phyloP scores from a whole-genome alignment of 2,329 filamentous ascomycete species.

The Pseudocercospora pini-densiflorae region DNA sequence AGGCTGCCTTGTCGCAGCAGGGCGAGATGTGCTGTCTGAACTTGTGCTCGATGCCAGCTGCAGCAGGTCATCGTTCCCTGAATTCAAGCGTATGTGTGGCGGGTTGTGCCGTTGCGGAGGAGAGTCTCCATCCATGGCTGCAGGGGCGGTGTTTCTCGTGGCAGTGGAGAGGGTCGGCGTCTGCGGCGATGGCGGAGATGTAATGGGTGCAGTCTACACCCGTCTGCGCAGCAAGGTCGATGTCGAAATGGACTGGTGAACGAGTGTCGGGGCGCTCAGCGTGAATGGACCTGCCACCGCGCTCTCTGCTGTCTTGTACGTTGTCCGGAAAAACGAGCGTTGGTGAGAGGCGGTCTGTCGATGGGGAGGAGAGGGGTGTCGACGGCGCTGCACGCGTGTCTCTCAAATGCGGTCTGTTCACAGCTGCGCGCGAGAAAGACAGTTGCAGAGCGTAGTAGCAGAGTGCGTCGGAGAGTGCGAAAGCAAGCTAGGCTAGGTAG shows the following conservation, averaged over 20 bases:
- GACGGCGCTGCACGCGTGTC: too few species aligned
- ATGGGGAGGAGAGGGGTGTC: background rate
- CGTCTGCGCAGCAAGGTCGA: background rate
- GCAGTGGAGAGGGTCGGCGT: background rate
- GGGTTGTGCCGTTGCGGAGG: constrained; percentile 36
- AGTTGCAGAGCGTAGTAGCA: background rate
- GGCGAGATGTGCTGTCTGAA: constrained; percentile 34
- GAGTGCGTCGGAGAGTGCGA: background rate
- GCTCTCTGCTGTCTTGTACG: background rate
- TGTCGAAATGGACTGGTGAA: background rate
- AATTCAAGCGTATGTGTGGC: constrained; percentile 69
- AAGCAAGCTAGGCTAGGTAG: background rate
- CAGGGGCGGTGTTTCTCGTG: background rate
- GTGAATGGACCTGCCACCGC: constrained; percentile 4
- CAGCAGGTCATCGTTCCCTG: constrained; percentile 59
- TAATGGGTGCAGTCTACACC: background rate
- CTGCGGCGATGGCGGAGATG: background rate
- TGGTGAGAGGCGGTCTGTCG: background rate
- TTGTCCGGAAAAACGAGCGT: background rate
- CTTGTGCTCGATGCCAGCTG: constrained; percentile 38
- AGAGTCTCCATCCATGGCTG: constrained; percentile 8
- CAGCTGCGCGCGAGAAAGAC: background rate
- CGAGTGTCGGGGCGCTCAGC: background rate
- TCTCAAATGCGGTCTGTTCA: too few species aligned
- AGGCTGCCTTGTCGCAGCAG: constrained; percentile 44